Evolutionary conservation across 441 rosid genomes (phyloP).

Genomic region (Jatropha podagrica): DNA sequence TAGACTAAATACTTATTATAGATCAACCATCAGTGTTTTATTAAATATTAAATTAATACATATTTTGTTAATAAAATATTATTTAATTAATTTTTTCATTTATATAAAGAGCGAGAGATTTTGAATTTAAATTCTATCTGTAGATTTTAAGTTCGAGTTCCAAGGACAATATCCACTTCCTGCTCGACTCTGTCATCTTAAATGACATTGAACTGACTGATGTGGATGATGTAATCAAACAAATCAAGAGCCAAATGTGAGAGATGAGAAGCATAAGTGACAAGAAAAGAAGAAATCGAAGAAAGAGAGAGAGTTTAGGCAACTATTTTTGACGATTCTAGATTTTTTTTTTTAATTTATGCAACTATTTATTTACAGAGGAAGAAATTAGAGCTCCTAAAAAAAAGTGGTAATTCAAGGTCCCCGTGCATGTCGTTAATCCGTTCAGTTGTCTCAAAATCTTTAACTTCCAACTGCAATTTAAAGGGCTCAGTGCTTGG

Average conservation of each 20-base stretch:
- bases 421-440: no score
- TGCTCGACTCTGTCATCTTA: conserved; percentile 70
- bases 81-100: no score
- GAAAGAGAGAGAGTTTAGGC: conserved; percentile 61
- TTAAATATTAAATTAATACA: no score
- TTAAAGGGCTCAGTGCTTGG: no score
- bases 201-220: conserved; percentile 61
- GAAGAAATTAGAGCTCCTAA: conserved; percentile 88
- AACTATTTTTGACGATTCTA: not conserved
- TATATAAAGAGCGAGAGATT: no score
- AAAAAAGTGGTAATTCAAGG: conserved; percentile 35
- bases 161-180: conserved; percentile 43
- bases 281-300: conserved; percentile 62
- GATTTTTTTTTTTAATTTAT: conserved; percentile 16
- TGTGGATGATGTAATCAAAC: conserved; percentile 31
- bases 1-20: no score
- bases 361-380: conserved; percentile 54
- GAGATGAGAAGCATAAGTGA: conserved; percentile 53
- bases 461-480: no score
- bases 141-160: conserved; percentile 38
- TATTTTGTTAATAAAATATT: no score
- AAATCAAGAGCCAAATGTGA: conserved; percentile 25
- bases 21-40: no score
- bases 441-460: no score
- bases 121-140: not conserved